Base-by-base conservation (phyloP, 306 rosid species). In the Herpetospermum pedunculosum region DNA sequence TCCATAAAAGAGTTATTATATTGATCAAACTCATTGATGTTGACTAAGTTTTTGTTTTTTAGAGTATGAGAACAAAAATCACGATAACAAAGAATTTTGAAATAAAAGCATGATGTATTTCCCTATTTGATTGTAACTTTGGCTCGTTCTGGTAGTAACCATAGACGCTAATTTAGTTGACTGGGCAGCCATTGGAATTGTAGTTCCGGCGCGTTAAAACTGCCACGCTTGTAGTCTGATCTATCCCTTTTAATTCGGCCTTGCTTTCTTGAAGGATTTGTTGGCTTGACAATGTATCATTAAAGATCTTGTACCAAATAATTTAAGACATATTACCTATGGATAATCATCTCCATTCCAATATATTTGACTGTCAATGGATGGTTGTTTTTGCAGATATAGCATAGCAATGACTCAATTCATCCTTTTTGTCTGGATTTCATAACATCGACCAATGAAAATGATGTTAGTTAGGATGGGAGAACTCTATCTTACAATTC, bases 381-480 rank as follows among this genome's bases (percentile, higher is more conserved):
- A 67, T 67, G 73, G 53, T 67, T 67, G 53, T 41, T 78, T 81
- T 74, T 77, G 84, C 85, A 87, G 89, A 70, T 78, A 85, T 87
- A 84, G 79, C 30, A 83, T 84, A 84, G 78, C 30, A 69, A 64
- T 14, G 63, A 30, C 75, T 76, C 35, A 30, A 53, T 8, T 47
- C 62, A 41, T 78, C 62, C 49, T 79, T 71, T 71, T 58, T 54
- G 57, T 76, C n/a, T 28, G 77, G 62, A 37, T 75, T 74, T 71
- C 74, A 68, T 85, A 75, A 76, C 38, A 8, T 46, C 37, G 23
- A 75, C 72, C 50, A 49, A 49, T 40, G 30, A 21, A 81, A 81
- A 82, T 81, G 87, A 25, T 78, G 73, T 7, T 67, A 43, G 38
- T 79, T 84, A 83, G 81, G 77, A 94, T 94, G 97, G 83, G 78